Evolutionary conservation across 768 basidiomycete species (phyloP), one percentile per base, ranked within the genome.

Genomic region (Cyclocybe cylindracea): DNA sequence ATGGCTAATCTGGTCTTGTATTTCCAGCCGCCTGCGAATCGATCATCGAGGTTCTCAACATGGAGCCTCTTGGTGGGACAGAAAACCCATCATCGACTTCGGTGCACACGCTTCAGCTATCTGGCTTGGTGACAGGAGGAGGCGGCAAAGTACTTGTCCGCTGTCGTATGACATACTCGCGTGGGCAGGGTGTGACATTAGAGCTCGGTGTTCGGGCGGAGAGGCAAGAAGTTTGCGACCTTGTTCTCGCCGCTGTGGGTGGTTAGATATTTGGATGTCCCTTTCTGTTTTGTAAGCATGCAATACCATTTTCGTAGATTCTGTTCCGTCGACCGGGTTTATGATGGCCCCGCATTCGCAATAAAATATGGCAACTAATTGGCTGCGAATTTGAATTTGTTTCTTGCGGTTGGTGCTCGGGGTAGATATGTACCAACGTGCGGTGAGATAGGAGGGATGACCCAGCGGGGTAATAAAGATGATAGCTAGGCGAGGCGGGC

Each of bases 91-190:
- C 84, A 14, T 91, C 91, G 24, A 77, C 85, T 7, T 87, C 94
- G 3, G 89, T 98, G 44, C 97, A 99, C 71, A 96, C 95, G 29
- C 79, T 99, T 48, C 95, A 96, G 64, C 69, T 99, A 39, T 92
- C 94, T 11, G 97, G 97, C 39, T 64, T 98, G 56, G 89, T 97
- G 13, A 79, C 82, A 19, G 95, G 96, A 32, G 94, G 94, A 18
- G 94, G 91, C 19, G 95, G 94, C n/a, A 98, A 98, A 75, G 91
- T 97, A 32, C 80, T 99, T 50, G 94, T 86, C 18, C 85, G 94
- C 55, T 91, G 90, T 74, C 82, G 96, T 55, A 99, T 98, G 97
- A 98, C 96, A 9, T 98, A 83, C 70, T 86, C 89, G 39, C 76
- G 86, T 54, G 94, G 91, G 11, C 78, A 87, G 58, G 97, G 97